Base-by-base conservation (phyloP, 108 stramenopile species). In the Skeletonema menzelii region DNA sequence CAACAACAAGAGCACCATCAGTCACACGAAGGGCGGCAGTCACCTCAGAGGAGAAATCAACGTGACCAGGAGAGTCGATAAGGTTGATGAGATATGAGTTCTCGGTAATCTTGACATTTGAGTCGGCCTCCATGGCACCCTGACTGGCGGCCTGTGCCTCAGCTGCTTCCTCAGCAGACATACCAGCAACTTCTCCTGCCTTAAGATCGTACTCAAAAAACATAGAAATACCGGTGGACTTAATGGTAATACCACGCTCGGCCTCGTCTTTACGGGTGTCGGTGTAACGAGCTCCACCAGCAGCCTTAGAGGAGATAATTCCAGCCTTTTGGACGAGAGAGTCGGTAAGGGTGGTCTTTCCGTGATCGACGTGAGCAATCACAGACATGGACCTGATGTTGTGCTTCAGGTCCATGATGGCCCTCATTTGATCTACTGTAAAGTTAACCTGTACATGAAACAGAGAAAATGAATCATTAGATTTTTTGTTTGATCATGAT, bases 341-440 rank as follows among this genome's bases (percentile, higher is more conserved):
- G 82, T 99, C 99, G 30, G 99, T 99, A 24, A 99, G 86, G 57
- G 99, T 99, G 44, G 99, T 99, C 90, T 99, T 99, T 64, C 99
- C 99, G 97, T 99, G 99, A 72, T 99, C 99, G 79, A 99, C 99
- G 94, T 99, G 99, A 55, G 99, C 99, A 79, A 99, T 99, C 73
- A 99, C 99, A 72, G 94, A 96, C 98, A 99, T 98, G 73, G 94
- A 96, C 75, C 99, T 94, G 86, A 99, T 99, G 91, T 99, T 99
- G 95, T 98, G 94, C 88, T 99, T 99, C 86, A 97, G 86, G 96
- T 99, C 98, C 99, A 99, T 99, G 82, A 99, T 98, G 92, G 96
- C 91, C 74, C 98, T 93, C 93, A 99, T 97, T 86, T 99, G 99
- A 49, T 99, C 99, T 72, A 93, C 88, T 62, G 99, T 95, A 75